phyloP scores from a whole-genome alignment of 2,329 filamentous ascomycete species.

The Penicillium concentricum region DNA sequence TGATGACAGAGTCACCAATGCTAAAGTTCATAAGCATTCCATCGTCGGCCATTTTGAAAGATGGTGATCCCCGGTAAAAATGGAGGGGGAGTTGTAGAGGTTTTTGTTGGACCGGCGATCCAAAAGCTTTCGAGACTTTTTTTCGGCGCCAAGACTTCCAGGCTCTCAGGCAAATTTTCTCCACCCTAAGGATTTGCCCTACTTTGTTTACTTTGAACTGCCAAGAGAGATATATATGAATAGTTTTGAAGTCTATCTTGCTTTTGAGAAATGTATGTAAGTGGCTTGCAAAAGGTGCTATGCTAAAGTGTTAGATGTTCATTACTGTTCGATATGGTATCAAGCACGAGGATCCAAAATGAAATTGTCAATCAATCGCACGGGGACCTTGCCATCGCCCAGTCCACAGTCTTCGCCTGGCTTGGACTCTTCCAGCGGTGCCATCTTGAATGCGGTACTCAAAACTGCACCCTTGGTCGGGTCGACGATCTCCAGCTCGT shows the following conservation, averaged over 20 bases:
- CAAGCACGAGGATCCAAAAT: constrained; percentile 54
- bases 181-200: constrained; percentile 35
- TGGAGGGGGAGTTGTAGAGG: not conserved
- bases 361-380: constrained; percentile 93
- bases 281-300: not conserved
- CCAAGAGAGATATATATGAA: constrained; percentile 1
- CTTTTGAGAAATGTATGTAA: not conserved
- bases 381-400: constrained; percentile 70
- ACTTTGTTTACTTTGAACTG: constrained; percentile 24
- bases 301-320: not conserved
- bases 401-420: constrained; percentile 69
- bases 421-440: constrained; percentile 69
- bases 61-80: constrained; percentile 3
- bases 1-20: constrained; percentile 65
- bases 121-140: constrained; percentile 24
- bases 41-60: constrained; percentile 76
- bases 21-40: constrained; percentile 93
- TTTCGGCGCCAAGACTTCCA: constrained; percentile 24
- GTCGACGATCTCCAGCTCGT: constrained; percentile 73
- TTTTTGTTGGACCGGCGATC: constrained; percentile 11
- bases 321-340: not conserved
- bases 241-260: not conserved
- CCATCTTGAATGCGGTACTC: constrained; percentile 88
- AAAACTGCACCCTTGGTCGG: constrained; percentile 71
- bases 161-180: constrained; percentile 31